Percentiles rank a stretch among this genome's conserved stretches.
Conservation (phyloP, 768 basidiomycete genomes). For the Tylopilus felleus region DNA sequence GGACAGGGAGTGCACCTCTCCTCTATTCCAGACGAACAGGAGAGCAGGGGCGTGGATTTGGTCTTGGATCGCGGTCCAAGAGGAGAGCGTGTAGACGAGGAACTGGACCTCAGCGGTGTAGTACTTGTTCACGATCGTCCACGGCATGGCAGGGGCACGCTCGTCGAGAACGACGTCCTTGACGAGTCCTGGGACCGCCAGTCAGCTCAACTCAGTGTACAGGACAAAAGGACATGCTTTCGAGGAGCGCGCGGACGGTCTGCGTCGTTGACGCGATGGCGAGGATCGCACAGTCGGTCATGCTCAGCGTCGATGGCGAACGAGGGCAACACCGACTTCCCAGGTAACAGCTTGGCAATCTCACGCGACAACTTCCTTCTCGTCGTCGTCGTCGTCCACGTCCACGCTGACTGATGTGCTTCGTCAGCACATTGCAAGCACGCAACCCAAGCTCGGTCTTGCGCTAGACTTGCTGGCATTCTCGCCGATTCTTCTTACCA, state of each 20-base stretch:
- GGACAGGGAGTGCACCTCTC: slow-evolving; percentile 47
- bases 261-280: slow-evolving; percentile 22
- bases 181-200: slow-evolving; percentile 20
- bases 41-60: slow-evolving; percentile 55
- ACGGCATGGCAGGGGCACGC: slow-evolving; percentile 42
- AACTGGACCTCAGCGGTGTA: slow-evolving; percentile 78
- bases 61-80: slow-evolving; percentile 40
- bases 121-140: slow-evolving; percentile 79
- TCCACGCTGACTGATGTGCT: slow-evolving; percentile 9
- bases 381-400: background rate
- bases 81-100: slow-evolving; percentile 44
- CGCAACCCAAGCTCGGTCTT: slow-evolving; percentile 6
- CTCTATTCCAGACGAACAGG: slow-evolving; percentile 65
- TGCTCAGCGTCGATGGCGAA: background rate
- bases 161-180: slow-evolving; percentile 18
- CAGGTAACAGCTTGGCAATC: background rate
- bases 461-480: background rate
- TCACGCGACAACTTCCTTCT: background rate
- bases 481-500: background rate
- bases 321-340: background rate
- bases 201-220: slow-evolving; percentile 16
- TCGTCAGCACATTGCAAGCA: slow-evolving; percentile 15
- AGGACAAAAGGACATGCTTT: slow-evolving; percentile 16
- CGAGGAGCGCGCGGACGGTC: slow-evolving; percentile 21
- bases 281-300: slow-evolving; percentile 27